Evolutionary conservation across 2,329 filamentous ascomycete genomes (phyloP), one percentile per base, ranked within the genome.

Genomic region (Rhynchosporium agropyri): DNA sequence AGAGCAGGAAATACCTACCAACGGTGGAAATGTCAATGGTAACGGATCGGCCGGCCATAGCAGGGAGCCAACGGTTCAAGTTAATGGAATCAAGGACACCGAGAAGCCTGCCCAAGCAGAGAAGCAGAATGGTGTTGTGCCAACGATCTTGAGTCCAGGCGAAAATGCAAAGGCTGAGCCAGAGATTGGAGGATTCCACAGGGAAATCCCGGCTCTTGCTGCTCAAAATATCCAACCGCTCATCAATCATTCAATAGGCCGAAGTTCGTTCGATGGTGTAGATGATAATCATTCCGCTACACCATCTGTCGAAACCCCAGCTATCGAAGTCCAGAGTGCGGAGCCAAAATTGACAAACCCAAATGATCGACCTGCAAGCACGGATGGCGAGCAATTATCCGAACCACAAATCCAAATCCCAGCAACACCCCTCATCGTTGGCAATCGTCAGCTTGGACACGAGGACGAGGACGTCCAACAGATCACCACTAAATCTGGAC

Each of bases 361-460:
- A 8, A 38, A 3, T 15, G 46, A 59, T 28, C 45, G 45, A 2
- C 42, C 57, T 28, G 54, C 45, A 15, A 26, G 46, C 29, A 20
- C 36, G 3, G 57, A 51, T 7, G 33, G 9, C 2, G 5, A 10
- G 6, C 36, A 45, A 38, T n/a, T 50, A 5, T 15, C 46, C 10
- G 26, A 42, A 28, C 40, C 57, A 10, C 46, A 15, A 20, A 29
- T 4, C n/a, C 57, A 54, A n/a, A 42, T 45, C 13, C 42, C 63
- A 2, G 15, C 26, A 0, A 70, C 67, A 26, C 67, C 66, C 12
- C 66, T 70, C 36, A 43, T 66, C 26, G 55, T 59, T 7, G 58
- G 63, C 28, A 53, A 67, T 26, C 53, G 60, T 60, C 64, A 68
- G 50, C 64, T 68, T 12, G 58, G 59, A 40, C 38, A 61, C 10